Evolutionary conservation across 2,329 filamentous ascomycete species (phyloP), one percentile per base, ranked within the genome.

Genomic region (Paraconiothyrium sp.): DNA sequence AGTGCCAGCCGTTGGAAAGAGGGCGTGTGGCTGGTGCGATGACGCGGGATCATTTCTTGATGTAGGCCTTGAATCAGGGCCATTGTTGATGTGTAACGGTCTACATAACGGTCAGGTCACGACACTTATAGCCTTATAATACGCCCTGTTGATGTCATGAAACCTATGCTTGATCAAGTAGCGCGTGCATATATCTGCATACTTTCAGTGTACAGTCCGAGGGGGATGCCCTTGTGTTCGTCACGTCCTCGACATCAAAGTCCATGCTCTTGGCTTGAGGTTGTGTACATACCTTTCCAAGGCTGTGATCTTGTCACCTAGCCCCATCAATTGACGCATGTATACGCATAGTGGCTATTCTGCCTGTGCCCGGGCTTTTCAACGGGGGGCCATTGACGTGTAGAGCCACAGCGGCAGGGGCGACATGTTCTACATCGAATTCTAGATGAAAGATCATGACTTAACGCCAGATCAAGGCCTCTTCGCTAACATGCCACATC

Each of bases 21-120:
- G 51, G 49, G 49, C 61, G 58, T 47, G 58, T 64, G 61, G 48
- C 43, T 65, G 54, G 63, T 43, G n/a, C 30, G 13, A 50, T 49
- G 44, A 56, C 46, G 60, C 32, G 60, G 57, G 14, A 34, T 22
- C 9, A 24, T 52, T 52, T 49, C 8, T 61, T 24, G 52, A 8
- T 48, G 24, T 55, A 48, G 61, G 62, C 27, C 41, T 50, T 20
- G 34, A 34, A 13, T 22, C 30, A 30, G 56, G 39, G 59, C 39
- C 47, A 39, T 39, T 67, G 59, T 68, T 65, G 41, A 67, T 70
- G 63, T 58, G 22, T 69, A 66, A 73, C 67, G 64, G 65, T 61
- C 64, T 67, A 63, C 59, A 58, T 65, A 64, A 60, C 47, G 60
- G 30, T 34, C 46, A 43, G 32, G 37, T 60, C 58, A 55, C 51